phyloP scores from a whole-genome alignment of 1,139 yeast genomes.

The Hanseniaspora uvarum region DNA sequence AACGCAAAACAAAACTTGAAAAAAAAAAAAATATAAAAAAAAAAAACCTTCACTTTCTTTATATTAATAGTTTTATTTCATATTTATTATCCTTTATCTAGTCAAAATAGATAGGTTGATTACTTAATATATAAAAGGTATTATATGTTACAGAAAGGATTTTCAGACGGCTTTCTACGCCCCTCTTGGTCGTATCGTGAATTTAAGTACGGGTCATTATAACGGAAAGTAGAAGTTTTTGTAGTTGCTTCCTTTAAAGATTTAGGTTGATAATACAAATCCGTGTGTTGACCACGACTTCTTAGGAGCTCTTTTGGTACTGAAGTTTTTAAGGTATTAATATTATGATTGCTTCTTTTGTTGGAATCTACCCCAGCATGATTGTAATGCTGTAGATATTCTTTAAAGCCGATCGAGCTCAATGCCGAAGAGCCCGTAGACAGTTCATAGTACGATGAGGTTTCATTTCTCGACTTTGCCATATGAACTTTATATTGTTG shows the following conservation, averaged over 20 bases:
- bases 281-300: no score
- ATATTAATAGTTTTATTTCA: background rate
- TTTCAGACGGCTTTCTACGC: background rate
- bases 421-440: no score
- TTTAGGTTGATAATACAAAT: background rate
- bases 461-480: background rate
- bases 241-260: background rate
- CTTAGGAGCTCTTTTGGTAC: background rate
- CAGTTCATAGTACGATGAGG: background rate
- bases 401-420: background rate
- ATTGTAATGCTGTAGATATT: background rate
- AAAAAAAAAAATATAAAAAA: conserved; percentile 7
- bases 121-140: background rate
- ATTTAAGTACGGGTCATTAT: background rate
- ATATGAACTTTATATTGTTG: background rate
- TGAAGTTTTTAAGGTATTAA: background rate
- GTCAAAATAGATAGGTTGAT: no score
- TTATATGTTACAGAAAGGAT: background rate
- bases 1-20: background rate
- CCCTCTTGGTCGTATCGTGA: background rate
- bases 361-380: background rate
- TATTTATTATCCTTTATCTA: no score
- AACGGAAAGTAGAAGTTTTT: background rate
- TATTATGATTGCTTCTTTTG: no score
- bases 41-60: background rate